Evolutionary conservation across 202 grass and related monocot species (phyloP).

Genomic region (Sporobolus alterniflorus): DNA sequence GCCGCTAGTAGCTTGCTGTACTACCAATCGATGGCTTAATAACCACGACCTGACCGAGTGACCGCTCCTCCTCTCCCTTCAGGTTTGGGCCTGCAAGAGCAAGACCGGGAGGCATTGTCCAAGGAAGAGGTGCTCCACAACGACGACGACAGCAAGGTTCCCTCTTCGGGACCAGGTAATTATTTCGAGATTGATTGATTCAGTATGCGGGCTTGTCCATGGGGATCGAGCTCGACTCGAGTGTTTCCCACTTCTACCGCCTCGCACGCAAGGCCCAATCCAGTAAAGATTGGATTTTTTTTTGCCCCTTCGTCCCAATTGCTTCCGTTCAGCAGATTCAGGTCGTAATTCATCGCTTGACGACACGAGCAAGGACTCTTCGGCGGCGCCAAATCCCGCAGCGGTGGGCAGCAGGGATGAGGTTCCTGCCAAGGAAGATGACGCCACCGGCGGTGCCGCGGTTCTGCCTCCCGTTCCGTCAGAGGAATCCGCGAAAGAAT

Average conservation of each 20-base stretch:
- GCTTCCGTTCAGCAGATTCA: slow-evolving; percentile 34
- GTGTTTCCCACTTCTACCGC: neutral
- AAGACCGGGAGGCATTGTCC: neutral
- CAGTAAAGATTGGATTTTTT: slow-evolving; percentile 3
- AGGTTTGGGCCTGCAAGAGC: slow-evolving; percentile 36
- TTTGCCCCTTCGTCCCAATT: neutral
- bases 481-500: slow-evolving; percentile 35
- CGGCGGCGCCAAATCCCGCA: too few species aligned
- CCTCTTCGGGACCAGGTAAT: slow-evolving; percentile 17
- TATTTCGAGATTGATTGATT: neutral
- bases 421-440: slow-evolving; percentile 26
- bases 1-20: neutral
- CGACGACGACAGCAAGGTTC: slow-evolving; percentile 17
- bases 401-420: neutral
- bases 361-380: neutral
- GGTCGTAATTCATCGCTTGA: slow-evolving; percentile 26
- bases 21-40: neutral
- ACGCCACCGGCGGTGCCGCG: neutral
- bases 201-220: neutral
- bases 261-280: slow-evolving; percentile 29
- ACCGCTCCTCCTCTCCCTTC: neutral
- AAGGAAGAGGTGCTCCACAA: slow-evolving; percentile 45
- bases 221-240: neutral
- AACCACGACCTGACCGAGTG: neutral
- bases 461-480: slow-evolving; percentile 35